Evolutionary conservation across 306 rosid species (phyloP), one percentile per base, ranked within the genome.

Genomic region (Citrullus amarus): DNA sequence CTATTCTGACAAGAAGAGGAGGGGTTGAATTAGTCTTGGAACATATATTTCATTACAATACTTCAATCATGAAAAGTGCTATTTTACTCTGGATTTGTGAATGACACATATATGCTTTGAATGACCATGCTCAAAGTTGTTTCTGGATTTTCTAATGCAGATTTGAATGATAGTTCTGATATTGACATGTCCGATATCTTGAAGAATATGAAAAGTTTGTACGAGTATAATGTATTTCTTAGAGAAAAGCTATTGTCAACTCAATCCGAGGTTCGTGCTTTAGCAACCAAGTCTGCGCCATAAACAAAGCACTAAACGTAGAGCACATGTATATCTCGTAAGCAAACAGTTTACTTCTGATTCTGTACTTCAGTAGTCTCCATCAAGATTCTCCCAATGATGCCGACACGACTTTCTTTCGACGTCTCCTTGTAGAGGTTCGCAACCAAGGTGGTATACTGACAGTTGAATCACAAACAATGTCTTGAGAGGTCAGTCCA

Each of bases 151-250:
- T 28, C 77, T 59, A 39, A 71, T 78, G 89, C 96, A 95, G 98
- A 91, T 75, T 75, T 88, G 32, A 83, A 86, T 82, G 80, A 79
- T 43, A 85, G 84, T 82, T 84, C 93, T 62, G 89, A 89, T 79
- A 88, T 90, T 88, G 87, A 86, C 72, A 87, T 95, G 88, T 80
- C 87, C 0, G 93, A 89, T 66, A 78, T 95, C 75, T 85, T 86
- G 87, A 91, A 84, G 91, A 96, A 85, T 82, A 89, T 96, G 9
- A 82, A 65, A 86, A 89, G 83, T 77, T 85, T 96, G 82, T 89
- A 91, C 25, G 92, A 88, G 79, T 96, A 96, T 79, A 96, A 96
- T 75, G 82, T 79, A 58, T 82, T 90, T 93, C 88, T 96, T 39
- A 87, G 97, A 89, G 97, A 96, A 48, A 91, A 86, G 69, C 80